phyloP scores from a whole-genome alignment of 2,329 filamentous ascomycete genomes.

The Colletotrichum simmondsii region DNA sequence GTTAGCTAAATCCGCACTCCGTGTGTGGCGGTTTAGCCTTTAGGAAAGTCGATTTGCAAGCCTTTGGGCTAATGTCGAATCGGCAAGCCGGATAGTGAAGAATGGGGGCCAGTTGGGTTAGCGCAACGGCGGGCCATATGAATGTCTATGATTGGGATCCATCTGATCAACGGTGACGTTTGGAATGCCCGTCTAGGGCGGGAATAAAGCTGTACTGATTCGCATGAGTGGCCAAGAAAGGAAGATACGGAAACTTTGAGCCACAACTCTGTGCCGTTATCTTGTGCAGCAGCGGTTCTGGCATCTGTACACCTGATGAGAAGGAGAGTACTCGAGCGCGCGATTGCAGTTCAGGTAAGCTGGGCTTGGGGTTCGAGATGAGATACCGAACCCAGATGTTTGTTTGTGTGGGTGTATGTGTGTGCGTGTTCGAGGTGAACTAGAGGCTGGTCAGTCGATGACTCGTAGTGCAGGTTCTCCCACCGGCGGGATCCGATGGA shows the following conservation, averaged over 20 bases:
- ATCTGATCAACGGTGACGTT: constrained; percentile 32
- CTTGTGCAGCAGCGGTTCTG: neutral
- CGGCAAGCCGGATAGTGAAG: constrained; percentile 16
- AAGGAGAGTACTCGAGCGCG: neutral
- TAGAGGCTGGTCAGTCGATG: neutral
- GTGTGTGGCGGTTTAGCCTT: constrained; percentile 8
- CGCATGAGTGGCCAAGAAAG: constrained; percentile 18
- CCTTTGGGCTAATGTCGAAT: constrained; percentile 7
- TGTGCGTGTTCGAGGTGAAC: too few species aligned
- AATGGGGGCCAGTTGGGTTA: neutral
- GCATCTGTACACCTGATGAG: neutral
- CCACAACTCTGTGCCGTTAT: neutral
- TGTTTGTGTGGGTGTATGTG: neutral
- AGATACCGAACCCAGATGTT: neutral
- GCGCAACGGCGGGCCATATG: constrained; percentile 16
- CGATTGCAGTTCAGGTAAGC: too few species aligned
- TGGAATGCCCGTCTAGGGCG: constrained; percentile 11
- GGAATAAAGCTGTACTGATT: constrained; percentile 16
- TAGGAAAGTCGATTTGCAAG: constrained; percentile 13
- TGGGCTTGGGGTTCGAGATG: too few species aligned
- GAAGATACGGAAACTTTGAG: constrained; percentile 15
- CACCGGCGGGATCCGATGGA: neutral
- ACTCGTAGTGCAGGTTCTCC: neutral
- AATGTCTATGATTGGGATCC: constrained; percentile 6
- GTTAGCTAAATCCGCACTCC: neutral